Conservation (phyloP, 192 early-diverging fungal genomes). For the Entomortierella lignicola region DNA sequence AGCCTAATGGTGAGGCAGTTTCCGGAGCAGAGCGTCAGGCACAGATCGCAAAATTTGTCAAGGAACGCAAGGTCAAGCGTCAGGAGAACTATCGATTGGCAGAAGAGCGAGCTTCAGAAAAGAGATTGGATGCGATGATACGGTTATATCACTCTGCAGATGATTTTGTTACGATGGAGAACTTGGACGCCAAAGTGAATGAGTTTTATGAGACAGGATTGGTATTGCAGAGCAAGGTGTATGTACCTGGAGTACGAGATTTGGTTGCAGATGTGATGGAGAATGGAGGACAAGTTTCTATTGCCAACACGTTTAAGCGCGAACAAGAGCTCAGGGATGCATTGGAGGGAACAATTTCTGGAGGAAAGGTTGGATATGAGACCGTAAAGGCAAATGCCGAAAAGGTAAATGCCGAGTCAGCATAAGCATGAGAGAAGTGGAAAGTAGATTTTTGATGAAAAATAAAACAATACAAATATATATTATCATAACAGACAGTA, state of each 20-base stretch:
- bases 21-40: conserved; percentile 29
- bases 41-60: conserved; percentile 38
- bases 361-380: conserved; percentile 44
- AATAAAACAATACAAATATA: too few species aligned
- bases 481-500: too few species aligned
- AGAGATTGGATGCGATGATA: conserved; percentile 45
- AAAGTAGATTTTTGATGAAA: too few species aligned
- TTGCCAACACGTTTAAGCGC: conserved; percentile 31
- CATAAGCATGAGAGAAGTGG: too few species aligned
- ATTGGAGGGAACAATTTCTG: conserved; percentile 44
- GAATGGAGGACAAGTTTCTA: conserved; percentile 42
- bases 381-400: conserved; percentile 35
- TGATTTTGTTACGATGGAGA: conserved; percentile 51
- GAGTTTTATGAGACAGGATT: conserved; percentile 52
- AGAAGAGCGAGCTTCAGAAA: conserved; percentile 30
- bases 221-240: conserved; percentile 44
- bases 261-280: conserved; percentile 49
- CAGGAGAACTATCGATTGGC: conserved; percentile 24
- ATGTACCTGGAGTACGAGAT: conserved; percentile 17
- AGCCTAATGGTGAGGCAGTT: conserved; percentile 20
- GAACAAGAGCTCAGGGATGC: conserved; percentile 51
- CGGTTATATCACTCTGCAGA: conserved; percentile 48
- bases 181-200: conserved; percentile 50
- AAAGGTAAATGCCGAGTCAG: conserved; percentile 32
- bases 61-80: conserved; percentile 29